Base-by-base conservation (phyloP, 1,284 basidiomycete genomes). In the Puccinia novopanici region DNA sequence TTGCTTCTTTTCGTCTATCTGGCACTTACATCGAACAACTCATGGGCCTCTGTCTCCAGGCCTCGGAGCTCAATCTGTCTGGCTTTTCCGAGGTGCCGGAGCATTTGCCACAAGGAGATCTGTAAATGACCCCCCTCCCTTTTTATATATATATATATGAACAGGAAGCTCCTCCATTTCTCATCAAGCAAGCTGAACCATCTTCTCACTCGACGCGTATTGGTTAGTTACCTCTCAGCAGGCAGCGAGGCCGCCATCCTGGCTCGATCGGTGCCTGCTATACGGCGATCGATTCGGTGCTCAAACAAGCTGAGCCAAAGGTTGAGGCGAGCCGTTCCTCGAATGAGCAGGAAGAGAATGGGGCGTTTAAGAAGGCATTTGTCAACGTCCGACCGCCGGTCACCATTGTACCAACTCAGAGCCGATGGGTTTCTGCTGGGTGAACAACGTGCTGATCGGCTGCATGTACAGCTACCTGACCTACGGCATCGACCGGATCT, bases 351-450 rank as follows among this genome's bases (percentile, higher is more conserved):
- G 8, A 48, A 17, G 52, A 8, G 17, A 61, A 15, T 37, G 1
- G 59, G 30, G 30, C 59, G 34, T 70, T 50, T 30, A 67, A 13
- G 22, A 79, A 78, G 9, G 84, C 85, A 5, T 85, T 86, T 77
- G 85, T 86, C 2, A 83, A 85, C 10, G 82, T 83, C 17, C 81
- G 85, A 17, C 85, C 85, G 15, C 85, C 85, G 1, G 85, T 3
- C 85, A 86, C 76, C 85, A 86, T 82, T 86, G 85, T 73, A 75
- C 72, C 17, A 82, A 82, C 45, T 83, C 84, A 10, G 82, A 82
- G 13, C 85, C 85, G 0, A 82, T 83, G 27, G 85, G 85, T 45
- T 86, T 86, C 82, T 86, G 85, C 81, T 86, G 85, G 85, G 83
- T 85, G 71, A 86, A 86, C 82, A 86, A 86, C 67, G 85, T 82